Evolutionary conservation across 2,329 filamentous ascomycete genomes (phyloP).

Genomic region (Calonectria leucothoes): DNA sequence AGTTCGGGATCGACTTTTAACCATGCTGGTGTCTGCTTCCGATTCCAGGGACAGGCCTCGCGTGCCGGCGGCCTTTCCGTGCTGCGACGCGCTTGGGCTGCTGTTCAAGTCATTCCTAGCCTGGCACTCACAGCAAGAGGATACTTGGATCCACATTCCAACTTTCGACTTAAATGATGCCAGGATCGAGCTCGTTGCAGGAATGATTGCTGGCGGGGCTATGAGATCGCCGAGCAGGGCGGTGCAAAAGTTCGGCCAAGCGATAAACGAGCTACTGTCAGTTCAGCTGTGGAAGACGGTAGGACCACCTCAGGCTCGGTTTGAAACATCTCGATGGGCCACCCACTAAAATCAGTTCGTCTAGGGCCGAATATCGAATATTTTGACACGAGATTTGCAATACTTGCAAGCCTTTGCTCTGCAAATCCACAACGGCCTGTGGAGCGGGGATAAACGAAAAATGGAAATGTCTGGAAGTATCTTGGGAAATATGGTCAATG

Average conservation of each 20-base stretch:
- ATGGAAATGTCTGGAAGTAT: not conserved
- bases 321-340: fast-evolving
- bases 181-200: not conserved
- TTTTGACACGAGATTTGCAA: not conserved
- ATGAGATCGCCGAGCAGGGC: not conserved
- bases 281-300: not conserved
- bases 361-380: not conserved
- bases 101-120: not conserved
- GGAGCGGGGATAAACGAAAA: not conserved
- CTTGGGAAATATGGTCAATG: not conserved
- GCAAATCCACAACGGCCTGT: not conserved
- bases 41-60: not conserved
- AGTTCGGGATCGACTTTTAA: not conserved
- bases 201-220: not conserved
- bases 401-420: not conserved
- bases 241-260: not conserved
- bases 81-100: not conserved
- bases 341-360: not conserved
- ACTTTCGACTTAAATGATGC: not conserved
- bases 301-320: fast-evolving
- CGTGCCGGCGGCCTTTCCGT: not conserved
- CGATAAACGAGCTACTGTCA: not conserved
- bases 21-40: not conserved
- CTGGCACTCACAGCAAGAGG: not conserved
- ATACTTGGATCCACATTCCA: not conserved